Conservation (phyloP, 2,329 filamentous ascomycete genomes). For the Chaetomiaceae sp. region DNA sequence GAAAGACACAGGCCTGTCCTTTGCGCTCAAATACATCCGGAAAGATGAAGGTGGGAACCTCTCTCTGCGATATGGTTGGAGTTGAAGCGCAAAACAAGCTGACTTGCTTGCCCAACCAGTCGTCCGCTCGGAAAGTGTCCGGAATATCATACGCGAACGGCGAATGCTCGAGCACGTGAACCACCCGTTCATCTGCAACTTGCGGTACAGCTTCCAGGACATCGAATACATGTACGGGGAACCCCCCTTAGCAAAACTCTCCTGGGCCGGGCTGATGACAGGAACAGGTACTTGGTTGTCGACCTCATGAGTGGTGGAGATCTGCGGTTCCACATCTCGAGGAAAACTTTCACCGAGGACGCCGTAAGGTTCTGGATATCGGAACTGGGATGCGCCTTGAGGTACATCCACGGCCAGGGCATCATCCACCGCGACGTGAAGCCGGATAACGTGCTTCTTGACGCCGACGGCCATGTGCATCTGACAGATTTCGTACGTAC, state of each 20-base stretch:
- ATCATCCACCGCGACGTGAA: conserved; percentile 92
- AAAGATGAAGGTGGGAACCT: conserved; percentile 95
- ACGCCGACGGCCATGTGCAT: conserved; percentile 90
- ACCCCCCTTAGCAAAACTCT: background rate
- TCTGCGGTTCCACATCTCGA: conserved; percentile 92
- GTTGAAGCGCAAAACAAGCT: background rate
- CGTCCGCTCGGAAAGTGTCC: conserved; percentile 93
- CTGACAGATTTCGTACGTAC: conserved; percentile 87
- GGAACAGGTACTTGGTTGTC: conserved; percentile 90
- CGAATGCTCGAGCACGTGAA: conserved; percentile 98
- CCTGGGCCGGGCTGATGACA: conserved; percentile 30
- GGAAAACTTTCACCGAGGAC: conserved; percentile 97
- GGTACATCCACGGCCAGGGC: conserved; percentile 78
- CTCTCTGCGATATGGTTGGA: background rate
- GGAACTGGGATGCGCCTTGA: conserved; percentile 83
- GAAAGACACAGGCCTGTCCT: conserved; percentile 89
- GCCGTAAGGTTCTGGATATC: conserved; percentile 96
- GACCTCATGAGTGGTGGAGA: conserved; percentile 98
- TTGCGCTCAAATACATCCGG: conserved; percentile 95
- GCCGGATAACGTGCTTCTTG: conserved; percentile 84
- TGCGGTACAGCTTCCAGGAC: conserved; percentile 98
- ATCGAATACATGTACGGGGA: conserved; percentile 87
- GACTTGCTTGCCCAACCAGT: conserved; percentile 48
- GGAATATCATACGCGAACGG: conserved; percentile 95
- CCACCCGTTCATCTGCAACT: conserved; percentile 95